These are phyloP conservation scores for Agarophyton chilense DNA, from an alignment of 23 red algal genomes.

Conservation along the genomic window DNA sequence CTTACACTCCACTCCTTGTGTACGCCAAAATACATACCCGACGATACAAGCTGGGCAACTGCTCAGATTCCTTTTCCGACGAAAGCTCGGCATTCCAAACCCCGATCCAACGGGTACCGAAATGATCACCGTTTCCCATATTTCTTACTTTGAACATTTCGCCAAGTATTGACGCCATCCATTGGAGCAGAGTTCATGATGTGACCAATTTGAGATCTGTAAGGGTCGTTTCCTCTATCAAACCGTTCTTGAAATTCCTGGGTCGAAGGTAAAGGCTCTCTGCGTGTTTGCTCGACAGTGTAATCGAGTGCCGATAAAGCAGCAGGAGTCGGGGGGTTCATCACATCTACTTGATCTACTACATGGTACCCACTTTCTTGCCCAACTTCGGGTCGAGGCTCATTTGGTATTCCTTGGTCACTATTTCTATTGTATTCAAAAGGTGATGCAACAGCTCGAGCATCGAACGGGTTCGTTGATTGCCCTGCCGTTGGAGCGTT, in stretches of 20 bases:
- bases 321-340: constrained; percentile 11
- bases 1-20: too few relatives aligned
- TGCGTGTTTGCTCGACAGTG: background rate
- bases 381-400: background rate
- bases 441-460: constrained; percentile 10
- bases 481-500: background rate
- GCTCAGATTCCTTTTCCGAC: too few relatives aligned
- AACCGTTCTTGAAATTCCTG: constrained; percentile 22
- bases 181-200: background rate
- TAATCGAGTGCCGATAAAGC: constrained; percentile 20
- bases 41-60: too few relatives aligned
- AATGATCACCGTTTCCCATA: background rate
- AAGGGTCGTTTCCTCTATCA: constrained; percentile 15
- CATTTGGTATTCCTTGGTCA: background rate
- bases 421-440: constrained; percentile 21
- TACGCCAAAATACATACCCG: too few relatives aligned
- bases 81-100: too few relatives aligned
- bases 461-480: background rate
- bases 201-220: constrained; percentile 30
- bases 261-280: constrained; percentile 8
- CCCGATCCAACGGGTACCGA: too few relatives aligned
- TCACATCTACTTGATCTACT: constrained; percentile 15
- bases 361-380: constrained; percentile 19
- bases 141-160: background rate
- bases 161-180: background rate